Conservation (phyloP, 371 early-diverging fungal species). For the Rhizopus arrhizus region DNA sequence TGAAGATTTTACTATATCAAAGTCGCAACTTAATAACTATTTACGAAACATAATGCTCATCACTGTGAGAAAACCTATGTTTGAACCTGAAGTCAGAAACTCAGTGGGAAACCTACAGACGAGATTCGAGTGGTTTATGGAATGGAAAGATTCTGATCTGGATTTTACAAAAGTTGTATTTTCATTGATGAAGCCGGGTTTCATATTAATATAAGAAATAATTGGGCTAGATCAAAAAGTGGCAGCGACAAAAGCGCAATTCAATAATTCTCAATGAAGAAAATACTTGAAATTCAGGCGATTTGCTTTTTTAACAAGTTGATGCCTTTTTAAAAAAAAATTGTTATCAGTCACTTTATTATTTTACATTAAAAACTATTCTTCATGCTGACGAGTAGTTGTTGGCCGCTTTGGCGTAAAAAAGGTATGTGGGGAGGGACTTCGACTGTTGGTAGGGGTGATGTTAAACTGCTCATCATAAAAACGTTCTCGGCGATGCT, state of each 20-base stretch:
- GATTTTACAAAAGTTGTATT: too few relatives aligned
- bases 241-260: conserved; percentile 8
- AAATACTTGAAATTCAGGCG: neutral
- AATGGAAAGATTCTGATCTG: too few relatives aligned
- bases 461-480: conserved; percentile 9
- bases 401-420: conserved; percentile 7
- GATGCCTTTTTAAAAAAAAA: neutral
- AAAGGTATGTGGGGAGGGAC: conserved; percentile 7
- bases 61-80: too few relatives aligned
- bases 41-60: too few relatives aligned
- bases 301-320: conserved; percentile 6
- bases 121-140: too few relatives aligned
- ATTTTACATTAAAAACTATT: conserved; percentile 4
- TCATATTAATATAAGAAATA: too few relatives aligned
- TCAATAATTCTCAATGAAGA: conserved; percentile 12
- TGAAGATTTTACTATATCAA: too few relatives aligned
- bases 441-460: conserved; percentile 9
- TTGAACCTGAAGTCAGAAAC: too few relatives aligned
- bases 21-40: too few relatives aligned
- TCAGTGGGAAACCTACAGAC: too few relatives aligned
- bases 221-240: too few relatives aligned
- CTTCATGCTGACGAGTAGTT: conserved; percentile 9
- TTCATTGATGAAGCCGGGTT: too few relatives aligned
- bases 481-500: conserved; percentile 6
- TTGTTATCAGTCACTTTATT: conserved; percentile 1